Base-by-base conservation (phyloP, 2,329 filamentous ascomycete genomes). In the Penicillium sp. region DNA sequence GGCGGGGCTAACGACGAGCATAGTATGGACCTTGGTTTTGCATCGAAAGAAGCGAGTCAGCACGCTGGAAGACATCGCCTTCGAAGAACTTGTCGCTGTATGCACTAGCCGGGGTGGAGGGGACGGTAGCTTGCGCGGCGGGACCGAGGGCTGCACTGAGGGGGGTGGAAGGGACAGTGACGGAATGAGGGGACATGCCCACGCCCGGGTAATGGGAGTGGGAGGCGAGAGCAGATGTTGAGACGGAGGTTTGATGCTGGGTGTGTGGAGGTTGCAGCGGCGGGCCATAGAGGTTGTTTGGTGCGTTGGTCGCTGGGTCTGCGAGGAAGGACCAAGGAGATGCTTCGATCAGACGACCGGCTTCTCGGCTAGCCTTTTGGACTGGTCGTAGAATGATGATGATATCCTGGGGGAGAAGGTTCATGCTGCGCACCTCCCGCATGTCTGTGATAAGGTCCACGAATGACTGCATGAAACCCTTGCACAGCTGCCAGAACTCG, bases 61-160 rank as follows among this genome's bases (percentile, higher is more conserved):
- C 79, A 48, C 79, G 69, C 60, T 81, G 78, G 58, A 80, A 81
- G 14, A 81, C 75, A 59, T 81, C 77, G 4, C 79, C 79, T 43
- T 77, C 76, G 61, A 81, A 81, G 56, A 79, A 79, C 33, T 74
- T 75, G 62, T 80, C 78, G 54, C 78, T 76, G 60, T 79, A 79
- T 13, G 77, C 75, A 64, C 73, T 79, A n/a, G 76, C 77, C 6
- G 77, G 78, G 0, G 78, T 79, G 3, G 84, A 90, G 4, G 91
- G 90, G 11, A 96, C 88, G 0, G 91, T 97, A 1, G 93, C 92
- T 74, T 96, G 92, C 54, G 92, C 90, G 21, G 93, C 93, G 6
- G 93, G 91, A 0, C 93, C 93, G 5, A 97, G 81, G 1, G 93
- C 93, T 16, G 92, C 93, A 66, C 90, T 95, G 60, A 96, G 84